phyloP scores from a whole-genome alignment of 495 filamentous ascomycete genomes.

The Xylaria acuta region DNA sequence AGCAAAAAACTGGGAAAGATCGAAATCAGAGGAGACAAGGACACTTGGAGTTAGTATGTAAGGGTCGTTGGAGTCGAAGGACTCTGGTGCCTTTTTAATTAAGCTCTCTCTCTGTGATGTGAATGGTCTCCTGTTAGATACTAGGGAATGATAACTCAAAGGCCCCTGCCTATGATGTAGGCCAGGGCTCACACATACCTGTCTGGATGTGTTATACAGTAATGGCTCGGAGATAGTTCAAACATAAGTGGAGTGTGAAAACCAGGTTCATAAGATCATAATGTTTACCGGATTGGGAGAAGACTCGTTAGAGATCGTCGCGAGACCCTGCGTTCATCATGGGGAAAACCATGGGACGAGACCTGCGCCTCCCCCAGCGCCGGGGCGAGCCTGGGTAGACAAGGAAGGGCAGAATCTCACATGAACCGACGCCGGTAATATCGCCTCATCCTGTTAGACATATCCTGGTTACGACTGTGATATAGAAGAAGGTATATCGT shows the following conservation, averaged over 20 bases:
- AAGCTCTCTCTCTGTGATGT: neutral
- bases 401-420: neutral
- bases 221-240: neutral
- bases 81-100: neutral
- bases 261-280: neutral
- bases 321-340: neutral
- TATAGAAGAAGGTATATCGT: neutral
- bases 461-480: neutral
- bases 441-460: neutral
- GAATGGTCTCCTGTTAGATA: neutral
- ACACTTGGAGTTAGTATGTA: neutral
- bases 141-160: neutral
- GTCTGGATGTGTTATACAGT: neutral
- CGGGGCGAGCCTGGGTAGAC: neutral
- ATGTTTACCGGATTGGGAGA: neutral
- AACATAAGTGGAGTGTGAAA: neutral
- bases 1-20: neutral
- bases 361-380: neutral
- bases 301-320: constrained; percentile 19
- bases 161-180: neutral
- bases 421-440: neutral
- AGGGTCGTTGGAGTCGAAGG: neutral
- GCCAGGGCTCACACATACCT: neutral
- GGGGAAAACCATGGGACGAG: neutral
- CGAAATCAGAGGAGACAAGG: neutral